Evolutionary conservation across 208 protist genomes (phyloP).

Genomic region (Trichomonas vaginalis): DNA sequence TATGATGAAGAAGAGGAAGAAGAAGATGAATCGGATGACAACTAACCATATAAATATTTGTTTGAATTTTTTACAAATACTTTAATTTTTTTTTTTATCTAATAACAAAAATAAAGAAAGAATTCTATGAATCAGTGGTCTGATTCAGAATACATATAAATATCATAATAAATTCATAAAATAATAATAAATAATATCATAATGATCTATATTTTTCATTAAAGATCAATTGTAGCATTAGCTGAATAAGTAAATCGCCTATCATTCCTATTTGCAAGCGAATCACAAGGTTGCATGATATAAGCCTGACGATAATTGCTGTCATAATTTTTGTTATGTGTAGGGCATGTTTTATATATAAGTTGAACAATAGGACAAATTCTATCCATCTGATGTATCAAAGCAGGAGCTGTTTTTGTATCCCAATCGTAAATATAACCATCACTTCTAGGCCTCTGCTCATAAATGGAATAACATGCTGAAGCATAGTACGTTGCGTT

Average conservation of each 20-base stretch:
- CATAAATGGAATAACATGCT: background rate
- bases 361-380: background rate
- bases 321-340: background rate
- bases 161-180: too few relatives aligned
- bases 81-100: too few relatives aligned
- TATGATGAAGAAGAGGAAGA: background rate
- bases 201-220: too few relatives aligned
- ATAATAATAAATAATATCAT: too few relatives aligned
- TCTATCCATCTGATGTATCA: background rate
- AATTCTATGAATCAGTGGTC: too few relatives aligned
- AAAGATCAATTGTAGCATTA: too few relatives aligned
- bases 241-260: background rate
- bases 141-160: too few relatives aligned
- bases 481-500: background rate
- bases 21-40: background rate
- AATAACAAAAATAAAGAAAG: too few relatives aligned
- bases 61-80: too few relatives aligned
- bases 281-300: background rate
- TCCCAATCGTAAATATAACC: background rate
- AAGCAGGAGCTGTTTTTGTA: background rate
- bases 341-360: background rate
- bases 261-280: background rate
- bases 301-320: background rate
- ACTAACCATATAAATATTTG: background rate
- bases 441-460: background rate